A percentile compares a stretch with the other conserved stretches of the same genome.
phyloP scores from a whole-genome alignment of 345 rosid genomes.

The Chamaenerion angustifolium region DNA sequence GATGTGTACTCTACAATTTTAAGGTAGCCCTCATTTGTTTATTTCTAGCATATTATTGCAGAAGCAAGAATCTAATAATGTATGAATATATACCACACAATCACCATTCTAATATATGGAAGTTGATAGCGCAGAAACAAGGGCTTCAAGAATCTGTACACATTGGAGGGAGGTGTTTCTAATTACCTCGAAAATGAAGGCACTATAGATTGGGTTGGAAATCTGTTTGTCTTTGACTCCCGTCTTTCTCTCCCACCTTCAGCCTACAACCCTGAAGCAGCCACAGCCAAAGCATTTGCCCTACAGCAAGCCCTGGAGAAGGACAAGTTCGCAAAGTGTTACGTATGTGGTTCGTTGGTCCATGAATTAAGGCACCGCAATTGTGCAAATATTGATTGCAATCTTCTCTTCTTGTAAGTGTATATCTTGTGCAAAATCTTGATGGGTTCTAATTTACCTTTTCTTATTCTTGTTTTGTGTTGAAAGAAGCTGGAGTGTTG shows the following conservation, averaged over 20 bases:
- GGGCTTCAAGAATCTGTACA: constrained; percentile 69
- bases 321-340: constrained; percentile 53
- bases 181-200: constrained; percentile 72
- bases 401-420: constrained; percentile 76
- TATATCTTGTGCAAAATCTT: too few species aligned
- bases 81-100: neutral
- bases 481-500: neutral
- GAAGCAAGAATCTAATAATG: neutral
- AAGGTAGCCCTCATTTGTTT: constrained; percentile 30
- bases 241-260: constrained; percentile 82
- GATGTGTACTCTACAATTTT: constrained; percentile 84
- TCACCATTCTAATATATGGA: neutral
- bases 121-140: constrained; percentile 37
- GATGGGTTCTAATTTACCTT: neutral
- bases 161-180: constrained; percentile 77
- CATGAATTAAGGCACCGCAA: constrained; percentile 67
- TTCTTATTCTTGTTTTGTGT: neutral
- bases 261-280: constrained; percentile 26
- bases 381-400: constrained; percentile 92
- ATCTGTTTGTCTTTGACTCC: constrained; percentile 80
- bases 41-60: neutral
- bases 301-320: constrained; percentile 17
- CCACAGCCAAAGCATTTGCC: constrained; percentile 11
- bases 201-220: constrained; percentile 64
- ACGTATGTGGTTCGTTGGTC: constrained; percentile 46